Conservation (phyloP, 2,329 filamentous ascomycete species). For the Cadophora luteo-olivacea region DNA sequence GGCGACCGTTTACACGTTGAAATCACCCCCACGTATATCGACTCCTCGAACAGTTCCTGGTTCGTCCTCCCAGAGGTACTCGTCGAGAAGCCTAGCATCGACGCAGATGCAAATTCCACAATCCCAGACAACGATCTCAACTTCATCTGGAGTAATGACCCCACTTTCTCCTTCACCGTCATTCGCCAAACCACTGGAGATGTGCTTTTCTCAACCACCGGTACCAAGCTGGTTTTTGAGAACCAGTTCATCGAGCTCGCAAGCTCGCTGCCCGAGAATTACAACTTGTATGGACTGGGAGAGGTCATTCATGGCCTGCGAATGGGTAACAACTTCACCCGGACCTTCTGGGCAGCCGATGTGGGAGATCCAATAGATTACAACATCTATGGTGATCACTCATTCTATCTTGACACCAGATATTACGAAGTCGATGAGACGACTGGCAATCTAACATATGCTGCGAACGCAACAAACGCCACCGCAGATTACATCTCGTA, state of each 20-base stretch:
- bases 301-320: slow-evolving; percentile 75
- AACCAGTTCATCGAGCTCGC: slow-evolving; percentile 80
- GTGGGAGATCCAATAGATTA: slow-evolving; percentile 66
- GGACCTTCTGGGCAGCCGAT: slow-evolving; percentile 73
- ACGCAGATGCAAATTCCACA: slow-evolving; percentile 47
- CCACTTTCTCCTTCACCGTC: slow-evolving; percentile 73
- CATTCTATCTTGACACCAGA: slow-evolving; percentile 80
- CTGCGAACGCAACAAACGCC: slow-evolving; percentile 59
- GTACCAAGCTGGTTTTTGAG: slow-evolving; percentile 72
- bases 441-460: slow-evolving; percentile 57
- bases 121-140: slow-evolving; percentile 60
- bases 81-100: slow-evolving; percentile 49
- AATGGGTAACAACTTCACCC: slow-evolving; percentile 75
- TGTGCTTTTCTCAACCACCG: slow-evolving; percentile 70
- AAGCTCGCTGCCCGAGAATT: slow-evolving; percentile 69
- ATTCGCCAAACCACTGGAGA: slow-evolving; percentile 65
- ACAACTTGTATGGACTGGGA: slow-evolving; percentile 78
- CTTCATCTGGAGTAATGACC: slow-evolving; percentile 59
- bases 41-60: slow-evolving; percentile 66
- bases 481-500: slow-evolving; percentile 66
- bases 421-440: slow-evolving; percentile 66
- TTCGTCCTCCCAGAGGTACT: slow-evolving; percentile 70
- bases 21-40: slow-evolving; percentile 70
- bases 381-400: slow-evolving; percentile 72
- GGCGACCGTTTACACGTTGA: slow-evolving; percentile 71